Evolutionary conservation across 2,329 filamentous ascomycete species (phyloP).

Genomic region (Pyricularia pennisetigena): DNA sequence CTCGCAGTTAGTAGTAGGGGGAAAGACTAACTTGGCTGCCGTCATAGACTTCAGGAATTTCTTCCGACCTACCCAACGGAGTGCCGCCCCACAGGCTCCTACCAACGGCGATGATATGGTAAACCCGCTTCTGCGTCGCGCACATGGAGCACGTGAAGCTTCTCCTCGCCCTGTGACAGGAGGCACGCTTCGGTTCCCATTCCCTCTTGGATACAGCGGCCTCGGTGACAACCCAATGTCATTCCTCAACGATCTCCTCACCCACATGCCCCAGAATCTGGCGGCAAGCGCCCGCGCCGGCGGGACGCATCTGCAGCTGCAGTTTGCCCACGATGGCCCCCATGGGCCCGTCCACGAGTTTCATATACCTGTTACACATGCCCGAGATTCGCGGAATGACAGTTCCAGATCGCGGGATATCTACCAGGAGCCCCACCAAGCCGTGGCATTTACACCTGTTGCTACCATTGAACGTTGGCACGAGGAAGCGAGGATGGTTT

Average conservation of each 20-base stretch:
- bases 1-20: neutral
- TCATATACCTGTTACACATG: conserved; percentile 23
- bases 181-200: conserved; percentile 11
- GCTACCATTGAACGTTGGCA: conserved; percentile 72
- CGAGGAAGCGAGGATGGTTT: conserved; percentile 83
- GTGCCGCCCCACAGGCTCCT: conserved; percentile 38
- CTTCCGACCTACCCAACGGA: conserved; percentile 35
- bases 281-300: neutral
- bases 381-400: neutral
- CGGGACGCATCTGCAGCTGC: conserved; percentile 40
- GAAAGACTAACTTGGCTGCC: neutral
- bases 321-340: conserved; percentile 40
- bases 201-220: conserved; percentile 35
- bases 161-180: conserved; percentile 32
- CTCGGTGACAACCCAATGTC: conserved; percentile 42
- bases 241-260: conserved; percentile 47
- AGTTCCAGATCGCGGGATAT: conserved; percentile 29
- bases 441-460: conserved; percentile 63
- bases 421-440: conserved; percentile 56
- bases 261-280: conserved; percentile 25
- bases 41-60: conserved; percentile 36
- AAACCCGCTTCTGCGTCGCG: conserved; percentile 75
- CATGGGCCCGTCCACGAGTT: conserved; percentile 43
- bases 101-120: conserved; percentile 66
- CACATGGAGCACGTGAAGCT: conserved; percentile 30